A percentile compares a stretch with the other conserved stretches of the same genome.
phyloP scores from a whole-genome alignment of 768 basidiomycete species.

The Trametes cingulata region DNA sequence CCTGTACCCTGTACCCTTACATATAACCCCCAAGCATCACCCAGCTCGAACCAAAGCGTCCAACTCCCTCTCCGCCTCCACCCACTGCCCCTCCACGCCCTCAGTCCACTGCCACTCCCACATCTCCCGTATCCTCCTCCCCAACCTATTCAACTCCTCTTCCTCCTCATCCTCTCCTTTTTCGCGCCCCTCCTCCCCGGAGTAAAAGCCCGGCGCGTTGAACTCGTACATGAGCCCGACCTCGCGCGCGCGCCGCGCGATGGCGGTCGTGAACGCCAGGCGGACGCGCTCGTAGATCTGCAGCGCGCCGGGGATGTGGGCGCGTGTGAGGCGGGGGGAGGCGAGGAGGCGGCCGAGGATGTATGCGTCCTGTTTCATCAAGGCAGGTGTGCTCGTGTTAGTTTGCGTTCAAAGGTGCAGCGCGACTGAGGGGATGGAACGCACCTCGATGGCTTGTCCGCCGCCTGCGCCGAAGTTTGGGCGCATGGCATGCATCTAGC shows the following conservation, averaged over 20 bases:
- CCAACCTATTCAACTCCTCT: slow-evolving; percentile 16
- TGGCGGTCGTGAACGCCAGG: slow-evolving; percentile 15
- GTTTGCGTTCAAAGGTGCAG: too few relatives aligned
- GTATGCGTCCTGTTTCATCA: slow-evolving; percentile 31
- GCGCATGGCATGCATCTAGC: slow-evolving; percentile 26
- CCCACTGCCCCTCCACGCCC: slow-evolving; percentile 21
- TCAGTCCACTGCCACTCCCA: slow-evolving; percentile 23
- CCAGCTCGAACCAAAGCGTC: too few relatives aligned
- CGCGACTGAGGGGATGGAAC: background rate
- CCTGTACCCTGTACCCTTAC: background rate
- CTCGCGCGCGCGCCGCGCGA: background rate
- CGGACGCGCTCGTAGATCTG: slow-evolving; percentile 27
- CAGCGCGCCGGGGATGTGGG: slow-evolving; percentile 15
- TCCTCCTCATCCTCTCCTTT: slow-evolving; percentile 2
- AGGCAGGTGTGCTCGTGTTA: too few relatives aligned
- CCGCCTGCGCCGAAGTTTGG: slow-evolving; percentile 28
- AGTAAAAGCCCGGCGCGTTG: slow-evolving; percentile 16
- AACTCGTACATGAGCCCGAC: slow-evolving; percentile 29
- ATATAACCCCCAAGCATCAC: too few relatives aligned
- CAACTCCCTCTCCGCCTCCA: slow-evolving; percentile 16
- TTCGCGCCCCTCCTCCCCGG: background rate
- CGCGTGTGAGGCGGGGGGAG: slow-evolving; percentile 16
- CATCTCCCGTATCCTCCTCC: slow-evolving; percentile 14
- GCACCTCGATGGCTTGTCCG: slow-evolving; percentile 27
- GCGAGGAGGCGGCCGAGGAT: slow-evolving; percentile 26